These are phyloP conservation scores for Monilinia fructigena DNA, from an alignment of 2,329 filamentous ascomycete genomes.

Conservation along the genomic window DNA sequence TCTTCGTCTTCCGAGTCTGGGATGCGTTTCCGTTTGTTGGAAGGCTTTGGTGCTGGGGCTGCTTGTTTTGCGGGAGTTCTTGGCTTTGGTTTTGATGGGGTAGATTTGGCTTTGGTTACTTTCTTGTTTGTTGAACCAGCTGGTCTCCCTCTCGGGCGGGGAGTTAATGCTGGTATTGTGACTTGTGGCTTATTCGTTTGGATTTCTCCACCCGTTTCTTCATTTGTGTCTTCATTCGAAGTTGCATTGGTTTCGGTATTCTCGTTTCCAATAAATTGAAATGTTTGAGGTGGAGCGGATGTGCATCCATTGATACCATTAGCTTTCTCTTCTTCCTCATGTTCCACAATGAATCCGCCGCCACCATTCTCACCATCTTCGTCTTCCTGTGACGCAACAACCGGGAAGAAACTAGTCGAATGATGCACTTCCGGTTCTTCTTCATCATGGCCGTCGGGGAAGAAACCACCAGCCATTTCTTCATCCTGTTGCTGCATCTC, in stretches of 20 bases:
- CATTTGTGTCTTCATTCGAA: neutral
- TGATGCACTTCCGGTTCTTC: slow-evolving; percentile 41
- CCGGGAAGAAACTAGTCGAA: slow-evolving; percentile 37
- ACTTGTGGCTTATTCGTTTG: slow-evolving; percentile 22
- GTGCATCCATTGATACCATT: neutral
- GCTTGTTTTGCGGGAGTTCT: slow-evolving; percentile 20
- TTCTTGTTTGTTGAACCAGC: slow-evolving; percentile 26
- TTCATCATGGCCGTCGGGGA: slow-evolving; percentile 56
- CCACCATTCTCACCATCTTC: slow-evolving; percentile 27
- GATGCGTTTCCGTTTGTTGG: slow-evolving; percentile 26
- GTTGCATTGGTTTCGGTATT: slow-evolving; percentile 19
- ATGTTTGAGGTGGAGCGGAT: slow-evolving; percentile 25
- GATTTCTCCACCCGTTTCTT: slow-evolving; percentile 26
- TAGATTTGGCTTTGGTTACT: neutral
- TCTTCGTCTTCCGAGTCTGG: slow-evolving; percentile 26
- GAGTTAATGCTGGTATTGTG: slow-evolving; percentile 14
- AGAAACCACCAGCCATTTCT: slow-evolving; percentile 60
- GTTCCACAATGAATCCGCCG: slow-evolving; percentile 38
- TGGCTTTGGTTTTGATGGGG: slow-evolving; percentile 20
- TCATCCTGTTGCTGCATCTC: slow-evolving; percentile 44
- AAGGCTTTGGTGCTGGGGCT: neutral
- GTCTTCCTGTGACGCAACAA: slow-evolving; percentile 33
- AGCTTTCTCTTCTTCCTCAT: slow-evolving; percentile 24
- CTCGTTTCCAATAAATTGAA: slow-evolving; percentile 31
- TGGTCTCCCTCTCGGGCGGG: slow-evolving; percentile 31